Base-by-base conservation (phyloP, 345 rosid genomes). In the Eutrema japonicum region DNA sequence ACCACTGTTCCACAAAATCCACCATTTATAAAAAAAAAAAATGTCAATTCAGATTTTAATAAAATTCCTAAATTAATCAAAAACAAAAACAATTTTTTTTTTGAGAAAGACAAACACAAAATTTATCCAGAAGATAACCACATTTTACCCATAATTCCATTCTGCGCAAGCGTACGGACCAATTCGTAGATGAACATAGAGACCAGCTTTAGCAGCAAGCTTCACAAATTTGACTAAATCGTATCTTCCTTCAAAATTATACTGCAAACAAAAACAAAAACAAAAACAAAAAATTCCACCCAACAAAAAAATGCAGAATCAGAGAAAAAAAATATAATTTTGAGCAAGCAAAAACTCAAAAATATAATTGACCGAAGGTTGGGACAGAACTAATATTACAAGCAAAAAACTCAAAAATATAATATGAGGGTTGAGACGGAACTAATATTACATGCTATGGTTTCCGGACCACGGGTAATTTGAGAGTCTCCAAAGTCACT, bases 91-190 rank as follows among this genome's bases (percentile, higher is more conserved):
- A 32, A 32, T 22, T 22, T 22, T 22, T 22, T 22, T 30, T 30
- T 30, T 36, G 2, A 36, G 8, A 36, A 36, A 7, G 5, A 5
- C 38, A 36, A 37, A 51, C 35, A 14, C 43, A 18, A 22, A 22
- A 22, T 22, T 22, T 22, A 22, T 22, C 26, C 26, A 22, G 26
- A 22, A 22, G 26, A 58, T 42, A 26, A 13, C 53, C 10, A 22
- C 51, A 8, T 42, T 14, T 40, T 80, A 94, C 98, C 98, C 98
- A 56, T 86, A 91, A 74, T 94, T 94, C 98, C 98, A 94, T 60
- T 94, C 98, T 0, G 98, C 98, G 55, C 98, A 94, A 12, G 83
- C 97, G 42, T 94, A 94, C 10, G 98, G 98, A 65, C 98, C 98
- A 43, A 94, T 94, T 42, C 98, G 93, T 32, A 94, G 86, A 85